Conservation (phyloP, 306 rosid genomes). For the Cotoneaster glaucophyllus region DNA sequence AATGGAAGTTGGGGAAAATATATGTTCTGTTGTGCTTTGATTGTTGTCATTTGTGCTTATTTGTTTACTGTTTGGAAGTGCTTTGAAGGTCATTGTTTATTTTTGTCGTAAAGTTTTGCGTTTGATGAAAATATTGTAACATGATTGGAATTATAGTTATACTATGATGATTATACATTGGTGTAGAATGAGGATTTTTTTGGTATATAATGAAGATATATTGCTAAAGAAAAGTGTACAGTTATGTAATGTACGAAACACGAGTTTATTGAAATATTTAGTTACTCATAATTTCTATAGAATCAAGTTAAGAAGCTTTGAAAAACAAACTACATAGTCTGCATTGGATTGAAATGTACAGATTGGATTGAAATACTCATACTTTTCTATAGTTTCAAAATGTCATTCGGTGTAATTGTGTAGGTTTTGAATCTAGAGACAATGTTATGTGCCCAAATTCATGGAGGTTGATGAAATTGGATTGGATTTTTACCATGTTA, state of each 20-base stretch:
- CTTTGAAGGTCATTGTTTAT: not conserved
- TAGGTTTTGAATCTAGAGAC: not conserved
- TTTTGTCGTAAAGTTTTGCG: not conserved
- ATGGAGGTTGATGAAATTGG: not conserved
- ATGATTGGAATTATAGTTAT: not conserved
- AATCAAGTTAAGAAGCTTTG: not conserved
- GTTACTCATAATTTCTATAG: not conserved
- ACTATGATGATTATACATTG: not conserved
- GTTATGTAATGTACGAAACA: not conserved
- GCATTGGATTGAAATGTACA: not conserved
- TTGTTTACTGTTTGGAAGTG: not conserved
- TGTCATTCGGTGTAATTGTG: not conserved
- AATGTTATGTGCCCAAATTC: not conserved
- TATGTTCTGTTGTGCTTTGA: not conserved
- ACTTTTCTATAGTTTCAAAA: not conserved
- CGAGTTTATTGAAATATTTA: not conserved
- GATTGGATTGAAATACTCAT: not conserved
- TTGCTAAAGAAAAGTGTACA: not conserved
- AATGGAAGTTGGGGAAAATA: not conserved
- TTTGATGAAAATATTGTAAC: not conserved
- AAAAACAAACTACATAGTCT: not conserved
- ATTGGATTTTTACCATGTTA: not conserved
- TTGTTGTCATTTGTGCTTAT: not conserved
- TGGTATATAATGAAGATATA: not conserved
- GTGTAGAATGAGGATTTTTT: not conserved